Percentiles rank a stretch among this genome's conserved stretches.
phyloP scores from a whole-genome alignment of 768 basidiomycete species.

The Mycena epipterygia region DNA sequence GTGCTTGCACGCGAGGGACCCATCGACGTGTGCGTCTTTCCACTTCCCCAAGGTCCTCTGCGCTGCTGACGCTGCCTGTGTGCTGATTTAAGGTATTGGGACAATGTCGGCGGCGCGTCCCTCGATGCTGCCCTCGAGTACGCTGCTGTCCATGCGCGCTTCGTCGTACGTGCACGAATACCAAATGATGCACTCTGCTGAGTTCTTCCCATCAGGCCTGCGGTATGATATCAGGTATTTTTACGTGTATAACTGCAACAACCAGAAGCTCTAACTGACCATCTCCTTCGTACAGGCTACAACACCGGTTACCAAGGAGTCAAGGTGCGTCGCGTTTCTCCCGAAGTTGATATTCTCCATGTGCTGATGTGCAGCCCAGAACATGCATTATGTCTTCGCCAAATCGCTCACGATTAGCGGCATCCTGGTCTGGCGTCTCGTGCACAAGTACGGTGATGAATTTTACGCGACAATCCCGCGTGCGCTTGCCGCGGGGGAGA shows the following conservation, averaged over 20 bases:
- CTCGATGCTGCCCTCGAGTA: conserved; percentile 5
- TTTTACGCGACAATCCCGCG: background rate
- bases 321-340: background rate
- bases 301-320: conserved; percentile 1
- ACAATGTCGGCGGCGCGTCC: background rate
- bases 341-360: background rate
- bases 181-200: no score
- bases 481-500: no score
- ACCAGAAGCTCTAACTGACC: no score
- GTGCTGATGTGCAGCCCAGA: background rate
- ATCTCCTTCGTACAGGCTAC: background rate
- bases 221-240: background rate
- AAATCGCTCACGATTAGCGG: background rate
- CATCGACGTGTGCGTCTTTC: background rate
- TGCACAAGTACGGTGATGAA: background rate
- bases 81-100: background rate
- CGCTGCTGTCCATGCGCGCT: background rate
- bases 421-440: background rate
- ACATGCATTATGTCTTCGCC: background rate
- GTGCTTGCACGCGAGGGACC: conserved; percentile 7
- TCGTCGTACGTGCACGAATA: background rate
- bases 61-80: no score
- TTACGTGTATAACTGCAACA: background rate
- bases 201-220: no score
- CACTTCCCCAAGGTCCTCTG: no score